Base-by-base conservation (phyloP, 768 basidiomycete species). In the Botryobasidium botryosum region DNA sequence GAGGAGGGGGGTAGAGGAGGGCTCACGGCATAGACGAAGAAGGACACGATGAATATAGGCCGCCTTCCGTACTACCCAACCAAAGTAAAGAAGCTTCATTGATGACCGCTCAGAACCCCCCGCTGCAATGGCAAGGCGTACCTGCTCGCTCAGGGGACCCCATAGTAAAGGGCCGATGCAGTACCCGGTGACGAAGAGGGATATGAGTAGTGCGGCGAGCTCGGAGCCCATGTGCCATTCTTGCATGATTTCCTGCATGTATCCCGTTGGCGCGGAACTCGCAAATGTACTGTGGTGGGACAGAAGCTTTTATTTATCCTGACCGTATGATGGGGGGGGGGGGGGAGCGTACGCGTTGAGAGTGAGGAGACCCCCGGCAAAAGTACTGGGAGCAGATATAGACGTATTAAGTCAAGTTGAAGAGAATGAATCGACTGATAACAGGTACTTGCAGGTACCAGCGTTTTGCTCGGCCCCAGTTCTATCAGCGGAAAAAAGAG, bases 61-160 rank as follows among this genome's bases (percentile, higher is more conserved):
- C 59, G 52, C 2, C 65, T 57, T 1, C 65, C 65, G 49, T 56
- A 62, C 1, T n/a, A n/a, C n/a, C n/a, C n/a, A n/a, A n/a, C n/a
- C n/a, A n/a, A n/a, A n/a, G n/a, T n/a, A n/a, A n/a, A n/a, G n/a
- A n/a, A n/a, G n/a, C n/a, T n/a, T n/a, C n/a, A n/a, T n/a, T n/a
- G n/a, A n/a, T n/a, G n/a, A n/a, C n/a, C n/a, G n/a, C n/a, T n/a
- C n/a, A n/a, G n/a, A n/a, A n/a, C n/a, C n/a, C n/a, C n/a, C n/a
- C n/a, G n/a, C n/a, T n/a, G n/a, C n/a, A n/a, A n/a, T n/a, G n/a
- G n/a, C n/a, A n/a, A n/a, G n/a, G n/a, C n/a, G n/a, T n/a, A n/a
- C n/a, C n/a, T 57, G 47, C 46, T 66, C 63, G 20, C 50, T 55
- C 4, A 56, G 45, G 2, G 57, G 56, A 0, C 56, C 53, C 58